Evolutionary conservation across 2,329 filamentous ascomycete genomes (phyloP), one percentile per base, ranked within the genome.

Genomic region (Lojkania enalia): DNA sequence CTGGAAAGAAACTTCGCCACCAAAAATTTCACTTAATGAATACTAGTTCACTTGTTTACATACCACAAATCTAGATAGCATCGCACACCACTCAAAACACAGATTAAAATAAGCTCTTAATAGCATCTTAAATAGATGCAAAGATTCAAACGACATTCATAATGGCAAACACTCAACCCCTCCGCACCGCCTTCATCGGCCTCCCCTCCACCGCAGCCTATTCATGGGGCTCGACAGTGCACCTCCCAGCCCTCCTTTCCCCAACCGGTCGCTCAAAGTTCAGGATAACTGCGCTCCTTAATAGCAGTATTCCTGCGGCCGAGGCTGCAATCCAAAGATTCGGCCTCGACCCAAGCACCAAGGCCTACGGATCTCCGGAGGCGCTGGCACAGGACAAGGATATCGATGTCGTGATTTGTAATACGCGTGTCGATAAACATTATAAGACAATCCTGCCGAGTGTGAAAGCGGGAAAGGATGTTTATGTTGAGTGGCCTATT

Each of bases 401-500:
- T 40, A 62, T 77, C 32, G 74, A 77, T 40, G 54, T 77, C 1
- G 67, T 77, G 1, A 67, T 75, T 30, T 64, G 70, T 46, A 64
- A 61, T 32, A 70, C 72, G 5, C 52, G 63, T 2, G 71, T 76
- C 7, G 64, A 63, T 21, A 61, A 61, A n/a, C 72, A 76, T 43
- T 71, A 70, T 41, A 48, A 55, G 15, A 52, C 71, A n/a, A 60
- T 71, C 4, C 65, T 66, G 37, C 70, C 72, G 0, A 65, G 61
- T 13, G 48, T 77, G 3, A 49, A 61, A 21, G 67, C 71, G 4
- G 80, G 79, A 0, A 50, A 49, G 25, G 77, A 78, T 54, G 60
- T 70, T 20, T 77, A 70, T 41, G 65, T 76, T 5, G 77, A 79
- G 48, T 77, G 76, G 75, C 77, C 74, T 4, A 47, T 77, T 2